Evolutionary conservation across 495 filamentous ascomycete genomes (phyloP).

Genomic region (Hypoxylon crocopeplum): DNA sequence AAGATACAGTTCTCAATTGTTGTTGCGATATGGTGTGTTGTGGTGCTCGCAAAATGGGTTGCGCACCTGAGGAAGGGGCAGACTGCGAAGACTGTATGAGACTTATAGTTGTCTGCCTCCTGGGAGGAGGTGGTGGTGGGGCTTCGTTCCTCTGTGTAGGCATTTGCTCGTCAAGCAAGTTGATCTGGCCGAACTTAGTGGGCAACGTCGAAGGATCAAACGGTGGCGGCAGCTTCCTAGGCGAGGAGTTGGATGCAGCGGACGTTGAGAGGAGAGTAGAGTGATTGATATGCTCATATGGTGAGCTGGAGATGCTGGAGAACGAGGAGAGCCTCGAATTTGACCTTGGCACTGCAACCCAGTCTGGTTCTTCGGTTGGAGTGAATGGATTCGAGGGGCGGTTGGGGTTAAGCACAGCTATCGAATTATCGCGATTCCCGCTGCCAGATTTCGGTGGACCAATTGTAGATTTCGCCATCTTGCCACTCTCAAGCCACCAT

Average conservation of each 20-base stretch:
- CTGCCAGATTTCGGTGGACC: slow-evolving; percentile 63
- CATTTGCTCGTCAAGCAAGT: slow-evolving; percentile 44
- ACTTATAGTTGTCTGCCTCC: slow-evolving; percentile 46
- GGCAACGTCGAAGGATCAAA: slow-evolving; percentile 56
- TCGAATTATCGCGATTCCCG: slow-evolving; percentile 38
- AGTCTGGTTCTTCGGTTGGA: slow-evolving; percentile 72
- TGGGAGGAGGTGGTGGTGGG: slow-evolving; percentile 57
- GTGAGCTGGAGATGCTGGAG: slow-evolving; percentile 52
- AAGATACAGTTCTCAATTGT: slow-evolving; percentile 32
- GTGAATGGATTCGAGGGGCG: slow-evolving; percentile 84
- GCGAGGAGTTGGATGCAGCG: slow-evolving; percentile 47
- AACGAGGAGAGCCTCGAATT: slow-evolving; percentile 54
- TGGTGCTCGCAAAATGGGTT: slow-evolving; percentile 7
- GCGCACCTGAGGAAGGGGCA: slow-evolving; percentile 8
- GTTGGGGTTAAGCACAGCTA: slow-evolving; percentile 66
- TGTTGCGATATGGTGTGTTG: slow-evolving; percentile 5
- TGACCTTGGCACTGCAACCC: slow-evolving; percentile 67
- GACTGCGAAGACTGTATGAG: slow-evolving; percentile 28
- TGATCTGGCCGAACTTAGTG: slow-evolving; percentile 47
- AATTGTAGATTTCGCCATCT: slow-evolving; percentile 74
- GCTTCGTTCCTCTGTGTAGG: slow-evolving; percentile 36
- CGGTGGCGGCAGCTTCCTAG: slow-evolving; percentile 61
- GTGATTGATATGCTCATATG: slow-evolving; percentile 56
- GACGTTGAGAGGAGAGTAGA: slow-evolving; percentile 51
- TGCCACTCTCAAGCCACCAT: slow-evolving; percentile 94